phyloP scores from a whole-genome alignment of 1,139 yeast genomes.

The Pichia sp. region DNA sequence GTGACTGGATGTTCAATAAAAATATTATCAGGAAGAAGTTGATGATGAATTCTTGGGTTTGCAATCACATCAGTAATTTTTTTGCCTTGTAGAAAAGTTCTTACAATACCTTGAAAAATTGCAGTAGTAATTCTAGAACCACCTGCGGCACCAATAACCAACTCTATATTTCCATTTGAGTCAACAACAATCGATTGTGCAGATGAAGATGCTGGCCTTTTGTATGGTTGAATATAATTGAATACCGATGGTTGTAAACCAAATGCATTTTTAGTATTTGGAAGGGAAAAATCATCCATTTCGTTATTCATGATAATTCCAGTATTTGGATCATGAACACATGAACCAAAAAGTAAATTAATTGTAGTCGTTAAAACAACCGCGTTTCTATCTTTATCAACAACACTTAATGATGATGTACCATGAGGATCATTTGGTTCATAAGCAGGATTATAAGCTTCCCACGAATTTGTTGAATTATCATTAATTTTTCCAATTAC shows the following conservation, averaged over 20 bases:
- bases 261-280: conserved; percentile 64
- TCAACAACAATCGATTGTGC: conserved; percentile 67
- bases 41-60: conserved; percentile 83
- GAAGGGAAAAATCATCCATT: conserved; percentile 94
- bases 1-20: conserved; percentile 48
- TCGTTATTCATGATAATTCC: conserved; percentile 83
- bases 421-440: conserved; percentile 77
- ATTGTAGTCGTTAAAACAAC: conserved; percentile 87
- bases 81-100: conserved; percentile 52
- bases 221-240: conserved; percentile 68
- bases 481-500: conserved; percentile 47
- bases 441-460: conserved; percentile 70
- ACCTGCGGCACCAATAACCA: conserved; percentile 89
- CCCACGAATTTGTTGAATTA: conserved; percentile 56
- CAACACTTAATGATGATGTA: conserved; percentile 76
- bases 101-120: conserved; percentile 69
- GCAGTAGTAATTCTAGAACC: conserved; percentile 88
- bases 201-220: conserved; percentile 80
- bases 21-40: conserved; percentile 66
- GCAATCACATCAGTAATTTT: conserved; percentile 65
- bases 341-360: conserved; percentile 77
- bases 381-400: conserved; percentile 62
- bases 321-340: conserved; percentile 72
- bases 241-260: conserved; percentile 72
- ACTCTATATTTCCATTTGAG: conserved; percentile 45